Conservation (phyloP, 139 green algal species). For the Micractinium sp. region DNA sequence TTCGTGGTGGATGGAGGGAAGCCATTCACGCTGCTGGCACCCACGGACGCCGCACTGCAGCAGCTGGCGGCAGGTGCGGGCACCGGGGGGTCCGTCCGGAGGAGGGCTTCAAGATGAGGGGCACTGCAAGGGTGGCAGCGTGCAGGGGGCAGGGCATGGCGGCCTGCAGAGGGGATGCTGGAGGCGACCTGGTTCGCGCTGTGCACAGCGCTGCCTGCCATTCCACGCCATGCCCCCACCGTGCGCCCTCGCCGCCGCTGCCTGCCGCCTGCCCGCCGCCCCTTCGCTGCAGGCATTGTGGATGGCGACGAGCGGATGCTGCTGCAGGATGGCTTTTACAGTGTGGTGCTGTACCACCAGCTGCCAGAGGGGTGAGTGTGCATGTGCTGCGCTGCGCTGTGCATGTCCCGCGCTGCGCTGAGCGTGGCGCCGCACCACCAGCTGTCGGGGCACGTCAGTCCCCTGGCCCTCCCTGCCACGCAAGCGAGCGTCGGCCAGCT, state of each 20-base stretch:
- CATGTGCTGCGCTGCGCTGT: not conserved
- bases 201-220: no score
- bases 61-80: slow-evolving; percentile 22
- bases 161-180: no score
- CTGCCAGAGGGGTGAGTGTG: slow-evolving; percentile 2
- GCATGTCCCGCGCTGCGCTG: not conserved
- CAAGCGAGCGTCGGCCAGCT: no score
- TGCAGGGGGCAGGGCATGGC: not conserved
- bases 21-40: not conserved
- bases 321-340: slow-evolving; percentile 11
- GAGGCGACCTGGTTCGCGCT: no score
- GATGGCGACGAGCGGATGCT: not conserved
- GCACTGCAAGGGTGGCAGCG: not conserved
- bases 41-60: slow-evolving; percentile 9
- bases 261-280: not conserved
- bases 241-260: no score
- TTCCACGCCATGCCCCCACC: no score
- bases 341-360: slow-evolving; percentile 15
- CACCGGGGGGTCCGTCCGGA: not conserved
- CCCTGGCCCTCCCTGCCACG: not conserved
- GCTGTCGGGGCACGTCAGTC: not conserved
- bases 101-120: no score
- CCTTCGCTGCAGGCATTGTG: not conserved
- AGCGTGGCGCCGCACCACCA: not conserved
- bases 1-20: slow-evolving; percentile 15